These are phyloP conservation scores for Leptographium lundbergii DNA, from an alignment of 2,329 filamentous ascomycete genomes.

Conservation along the genomic window DNA sequence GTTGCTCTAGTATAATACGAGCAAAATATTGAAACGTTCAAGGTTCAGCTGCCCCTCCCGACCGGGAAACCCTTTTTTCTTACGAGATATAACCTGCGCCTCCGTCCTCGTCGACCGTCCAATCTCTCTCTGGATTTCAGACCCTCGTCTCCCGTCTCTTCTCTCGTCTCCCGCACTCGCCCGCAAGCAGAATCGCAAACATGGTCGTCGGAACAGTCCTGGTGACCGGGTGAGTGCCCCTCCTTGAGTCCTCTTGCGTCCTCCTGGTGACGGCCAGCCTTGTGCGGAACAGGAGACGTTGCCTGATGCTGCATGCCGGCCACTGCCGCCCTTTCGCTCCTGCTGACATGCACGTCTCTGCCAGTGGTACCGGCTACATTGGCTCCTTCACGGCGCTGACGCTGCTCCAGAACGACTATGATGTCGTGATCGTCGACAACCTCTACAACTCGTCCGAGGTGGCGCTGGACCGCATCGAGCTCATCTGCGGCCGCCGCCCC, in stretches of 20 bases:
- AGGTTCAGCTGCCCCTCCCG: background rate
- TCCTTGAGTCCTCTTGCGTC: background rate
- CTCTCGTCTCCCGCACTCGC: background rate
- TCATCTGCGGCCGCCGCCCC: conserved; percentile 80
- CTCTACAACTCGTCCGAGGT: conserved; percentile 94
- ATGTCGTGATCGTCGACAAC: conserved; percentile 93
- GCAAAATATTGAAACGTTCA: background rate
- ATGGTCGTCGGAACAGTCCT: conserved; percentile 84
- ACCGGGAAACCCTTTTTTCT: background rate
- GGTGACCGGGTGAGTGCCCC: conserved; percentile 65
- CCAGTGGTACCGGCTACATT: conserved; percentile 95
- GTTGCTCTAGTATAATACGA: background rate
- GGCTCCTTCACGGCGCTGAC: conserved; percentile 91
- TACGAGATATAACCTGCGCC: background rate
- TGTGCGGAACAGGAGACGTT: no score
- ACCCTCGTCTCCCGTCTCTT: background rate
- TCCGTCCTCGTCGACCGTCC: background rate
- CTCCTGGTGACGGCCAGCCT: no score
- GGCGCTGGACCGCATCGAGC: conserved; percentile 86
- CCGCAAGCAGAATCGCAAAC: conserved; percentile 14
- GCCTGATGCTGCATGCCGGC: no score
- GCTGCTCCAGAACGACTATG: conserved; percentile 86
- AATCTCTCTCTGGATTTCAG: background rate
- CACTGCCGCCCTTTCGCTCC: no score
- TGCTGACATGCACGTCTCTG: background rate